Conservation (phyloP, 352 stramenopile genomes). For the Pythium periplocum region DNA sequence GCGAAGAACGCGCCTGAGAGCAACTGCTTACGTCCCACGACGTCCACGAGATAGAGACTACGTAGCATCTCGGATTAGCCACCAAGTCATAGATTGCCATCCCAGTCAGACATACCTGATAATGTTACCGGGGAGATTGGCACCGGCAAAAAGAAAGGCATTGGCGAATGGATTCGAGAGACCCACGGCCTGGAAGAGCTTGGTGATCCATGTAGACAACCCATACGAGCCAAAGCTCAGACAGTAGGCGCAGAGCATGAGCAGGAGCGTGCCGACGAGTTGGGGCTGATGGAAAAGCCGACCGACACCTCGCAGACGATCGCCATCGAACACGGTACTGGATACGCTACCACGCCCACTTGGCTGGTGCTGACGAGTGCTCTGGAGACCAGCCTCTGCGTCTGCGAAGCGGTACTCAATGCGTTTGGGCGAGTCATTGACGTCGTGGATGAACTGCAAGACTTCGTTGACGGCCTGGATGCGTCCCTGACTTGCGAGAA, state of each 20-base stretch:
- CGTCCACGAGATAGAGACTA: constrained; percentile 68
- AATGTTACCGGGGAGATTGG: constrained; percentile 90
- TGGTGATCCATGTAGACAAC: constrained; percentile 93
- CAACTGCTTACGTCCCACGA: constrained; percentile 63
- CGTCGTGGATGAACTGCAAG: constrained; percentile 54
- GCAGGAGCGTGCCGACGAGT: constrained; percentile 38
- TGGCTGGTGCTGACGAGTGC: background rate
- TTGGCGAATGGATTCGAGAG: constrained; percentile 90
- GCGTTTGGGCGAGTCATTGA: constrained; percentile 35
- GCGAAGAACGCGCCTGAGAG: constrained; percentile 63
- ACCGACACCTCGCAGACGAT: constrained; percentile 37
- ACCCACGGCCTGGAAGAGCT: constrained; percentile 83
- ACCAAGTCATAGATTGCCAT: background rate
- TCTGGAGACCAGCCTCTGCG: constrained; percentile 28
- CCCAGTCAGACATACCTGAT: constrained; percentile 35
- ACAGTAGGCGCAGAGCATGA: constrained; percentile 67
- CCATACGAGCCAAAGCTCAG: constrained; percentile 90
- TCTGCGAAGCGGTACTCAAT: constrained; percentile 74
- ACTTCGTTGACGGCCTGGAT: constrained; percentile 41
- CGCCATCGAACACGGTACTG: constrained; percentile 33
- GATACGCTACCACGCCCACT: background rate
- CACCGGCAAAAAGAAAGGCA: constrained; percentile 88
- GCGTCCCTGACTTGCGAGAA: constrained; percentile 65
- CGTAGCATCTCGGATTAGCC: background rate
- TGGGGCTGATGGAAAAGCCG: constrained; percentile 49